Base-by-base conservation (phyloP, 2,329 filamentous ascomycete genomes). In the Elsinoe perseae region DNA sequence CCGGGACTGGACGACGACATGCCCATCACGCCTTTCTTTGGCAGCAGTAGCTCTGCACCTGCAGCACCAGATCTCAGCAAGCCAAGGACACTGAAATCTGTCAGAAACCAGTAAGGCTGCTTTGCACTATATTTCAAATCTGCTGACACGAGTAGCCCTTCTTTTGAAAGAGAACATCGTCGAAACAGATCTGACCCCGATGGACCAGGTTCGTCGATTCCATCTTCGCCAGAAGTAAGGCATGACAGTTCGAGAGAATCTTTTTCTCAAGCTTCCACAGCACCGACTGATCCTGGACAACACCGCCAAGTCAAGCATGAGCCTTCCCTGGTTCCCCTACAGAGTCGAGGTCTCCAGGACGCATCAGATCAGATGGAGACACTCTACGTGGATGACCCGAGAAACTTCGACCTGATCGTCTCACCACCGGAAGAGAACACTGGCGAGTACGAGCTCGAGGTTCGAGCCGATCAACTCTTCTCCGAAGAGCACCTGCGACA, bases 391-490 rank as follows among this genome's bases (percentile, higher is more conserved):
- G 78, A 80, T 56, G 78, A 81, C 57, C 77, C 78, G 9, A 68
- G 69, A 38, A 79, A 74, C 0, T 81, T 77, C 62, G 78, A 81
- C 61, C 72, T 83, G 1, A 66, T 83, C 4, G 72, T 73, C 14
- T 63, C 62, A 8, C 70, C 73, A 14, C 56, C 57, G 50, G 65
- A 57, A 54, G 69, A 60, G 43, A 60, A 60, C 55, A 69, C 46
- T 21, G 67, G 64, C 16, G 60, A 64, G 53, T 80, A 81, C 64
- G 80, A 79, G 1, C 71, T 89, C 0, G 86, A 88, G 67, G 71
- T 73, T n/a, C 78, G 81, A 43, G 81, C 83, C 0, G 82, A 86
- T 57, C 73, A 81, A 10, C 72, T 89, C 32, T 84, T 88, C 63
- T 87, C 84, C 0, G 74, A 70, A 14, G 78, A 83, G 53, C 86